phyloP scores from a whole-genome alignment of 805 yeast species.

The Candida railenensis region DNA sequence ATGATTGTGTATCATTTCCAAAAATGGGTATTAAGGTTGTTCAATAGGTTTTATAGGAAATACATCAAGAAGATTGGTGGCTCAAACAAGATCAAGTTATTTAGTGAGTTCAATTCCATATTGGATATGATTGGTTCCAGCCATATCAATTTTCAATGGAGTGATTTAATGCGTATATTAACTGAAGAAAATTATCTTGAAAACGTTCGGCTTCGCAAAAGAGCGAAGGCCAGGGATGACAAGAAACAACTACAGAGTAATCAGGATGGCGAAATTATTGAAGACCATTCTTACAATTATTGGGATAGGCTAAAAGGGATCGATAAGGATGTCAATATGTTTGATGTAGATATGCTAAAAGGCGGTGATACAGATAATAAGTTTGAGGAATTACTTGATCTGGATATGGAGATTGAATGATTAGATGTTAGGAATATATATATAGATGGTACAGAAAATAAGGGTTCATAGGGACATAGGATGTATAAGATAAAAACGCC shows the following conservation, averaged over 20 bases:
- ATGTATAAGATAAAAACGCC: too few relatives aligned
- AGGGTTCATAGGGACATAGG: too few relatives aligned
- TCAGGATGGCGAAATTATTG: slow-evolving; percentile 4
- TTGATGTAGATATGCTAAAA: slow-evolving; percentile 9
- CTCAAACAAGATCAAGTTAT: slow-evolving; percentile 12
- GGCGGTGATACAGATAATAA: slow-evolving; percentile 3
- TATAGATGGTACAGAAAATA: too few relatives aligned
- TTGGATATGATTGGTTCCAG: slow-evolving; percentile 1
- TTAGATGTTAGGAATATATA: neutral
- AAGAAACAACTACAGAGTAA: slow-evolving; percentile 2
- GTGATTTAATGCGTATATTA: slow-evolving; percentile 24
- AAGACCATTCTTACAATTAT: slow-evolving; percentile 24
- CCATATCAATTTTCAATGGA: slow-evolving; percentile 2
- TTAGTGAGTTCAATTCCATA: slow-evolving; percentile 9
- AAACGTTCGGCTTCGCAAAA: slow-evolving; percentile 12
- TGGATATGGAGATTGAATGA: slow-evolving; percentile 13
- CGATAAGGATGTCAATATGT: slow-evolving; percentile 28
- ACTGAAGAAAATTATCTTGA: slow-evolving; percentile 26
- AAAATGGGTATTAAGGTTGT: slow-evolving; percentile 34
- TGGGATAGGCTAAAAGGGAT: slow-evolving; percentile 31
- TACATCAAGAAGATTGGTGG: slow-evolving; percentile 19
- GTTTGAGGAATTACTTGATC: slow-evolving; percentile 6
- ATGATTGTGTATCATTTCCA: slow-evolving; percentile 29
- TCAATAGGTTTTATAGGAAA: slow-evolving; percentile 30
- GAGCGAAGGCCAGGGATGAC: slow-evolving; percentile 8